These are phyloP conservation scores for Penicillium dipodomyicola DNA, from an alignment of 495 filamentous ascomycete species.

Conservation along the genomic window DNA sequence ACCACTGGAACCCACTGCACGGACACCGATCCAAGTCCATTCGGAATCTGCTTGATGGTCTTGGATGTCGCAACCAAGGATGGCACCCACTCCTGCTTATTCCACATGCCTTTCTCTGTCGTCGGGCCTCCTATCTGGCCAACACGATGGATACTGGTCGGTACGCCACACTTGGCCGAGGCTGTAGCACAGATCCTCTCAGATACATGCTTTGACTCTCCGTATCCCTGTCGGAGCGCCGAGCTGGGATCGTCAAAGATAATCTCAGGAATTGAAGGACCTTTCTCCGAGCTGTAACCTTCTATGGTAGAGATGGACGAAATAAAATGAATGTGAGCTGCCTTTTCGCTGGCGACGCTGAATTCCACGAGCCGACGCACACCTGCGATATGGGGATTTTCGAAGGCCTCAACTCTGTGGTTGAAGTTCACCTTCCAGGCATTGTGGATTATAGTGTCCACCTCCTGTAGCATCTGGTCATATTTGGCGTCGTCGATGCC, in stretches of 20 bases:
- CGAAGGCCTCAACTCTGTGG: conserved; percentile 49
- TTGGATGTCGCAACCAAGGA: conserved; percentile 28
- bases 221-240: conserved; percentile 10
- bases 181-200: conserved; percentile 51
- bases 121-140: conserved; percentile 58
- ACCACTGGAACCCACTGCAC: conserved; percentile 22
- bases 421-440: conserved; percentile 65
- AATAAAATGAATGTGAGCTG: conserved; percentile 49
- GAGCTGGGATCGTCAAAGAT: conserved; percentile 39
- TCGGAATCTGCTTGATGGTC: conserved; percentile 7
- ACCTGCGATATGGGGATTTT: conserved; percentile 50
- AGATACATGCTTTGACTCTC: conserved; percentile 51
- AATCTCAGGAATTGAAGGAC: conserved; percentile 33
- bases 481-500: conserved; percentile 17
- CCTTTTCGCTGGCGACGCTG: conserved; percentile 32
- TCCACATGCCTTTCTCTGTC: conserved; percentile 31
- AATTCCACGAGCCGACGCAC: conserved; percentile 52
- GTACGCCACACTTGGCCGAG: conserved; percentile 34
- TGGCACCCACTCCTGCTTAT: conserved; percentile 37
- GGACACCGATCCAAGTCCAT: not conserved
- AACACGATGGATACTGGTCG: conserved; percentile 49
- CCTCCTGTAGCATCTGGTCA: conserved; percentile 4
- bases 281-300: not conserved
- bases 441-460: conserved; percentile 56
- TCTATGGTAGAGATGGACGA: conserved; percentile 48